Conservation (phyloP, 306 rosid species). For the Casuarina glauca region DNA sequence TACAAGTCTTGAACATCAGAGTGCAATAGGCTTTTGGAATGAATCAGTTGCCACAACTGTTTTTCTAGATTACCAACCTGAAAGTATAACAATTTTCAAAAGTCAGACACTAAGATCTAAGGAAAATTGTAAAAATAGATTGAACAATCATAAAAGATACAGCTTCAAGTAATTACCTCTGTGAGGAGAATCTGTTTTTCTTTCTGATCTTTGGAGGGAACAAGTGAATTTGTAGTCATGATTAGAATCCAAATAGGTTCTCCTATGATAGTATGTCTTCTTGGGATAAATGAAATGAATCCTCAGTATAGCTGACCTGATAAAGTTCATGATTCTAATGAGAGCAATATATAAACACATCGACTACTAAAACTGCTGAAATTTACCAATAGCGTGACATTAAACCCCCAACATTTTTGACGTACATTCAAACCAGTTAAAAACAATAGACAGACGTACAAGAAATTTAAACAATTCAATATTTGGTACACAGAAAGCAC, state of each 20-base stretch:
- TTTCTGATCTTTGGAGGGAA: conserved; percentile 36
- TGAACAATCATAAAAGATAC: conserved; percentile 12
- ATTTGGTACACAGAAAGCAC: neutral
- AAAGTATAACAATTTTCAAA: conserved; percentile 31
- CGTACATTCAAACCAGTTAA: neutral
- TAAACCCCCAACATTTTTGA: neutral
- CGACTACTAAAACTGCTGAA: neutral
- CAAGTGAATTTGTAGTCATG: conserved; percentile 43
- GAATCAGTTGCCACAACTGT: conserved; percentile 68
- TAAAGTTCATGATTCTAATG: conserved; percentile 16
- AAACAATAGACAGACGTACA: neutral
- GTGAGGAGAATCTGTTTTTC: conserved; percentile 40
- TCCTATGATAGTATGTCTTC: conserved; percentile 28
- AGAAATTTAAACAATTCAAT: neutral
- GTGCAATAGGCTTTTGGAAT: conserved; percentile 69
- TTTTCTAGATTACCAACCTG: conserved; percentile 70
- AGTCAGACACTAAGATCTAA: neutral
- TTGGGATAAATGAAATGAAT: conserved; percentile 20
- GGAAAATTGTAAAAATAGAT: conserved; percentile 1
- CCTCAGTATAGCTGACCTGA: conserved; percentile 14
- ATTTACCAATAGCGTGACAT: neutral
- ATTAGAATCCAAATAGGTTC: conserved; percentile 19
- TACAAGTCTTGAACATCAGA: conserved; percentile 64
- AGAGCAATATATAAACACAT: neutral
- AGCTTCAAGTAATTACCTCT: conserved; percentile 55